Base-by-base conservation (phyloP, 164 flowering plant genomes). In the Piper betle region DNA sequence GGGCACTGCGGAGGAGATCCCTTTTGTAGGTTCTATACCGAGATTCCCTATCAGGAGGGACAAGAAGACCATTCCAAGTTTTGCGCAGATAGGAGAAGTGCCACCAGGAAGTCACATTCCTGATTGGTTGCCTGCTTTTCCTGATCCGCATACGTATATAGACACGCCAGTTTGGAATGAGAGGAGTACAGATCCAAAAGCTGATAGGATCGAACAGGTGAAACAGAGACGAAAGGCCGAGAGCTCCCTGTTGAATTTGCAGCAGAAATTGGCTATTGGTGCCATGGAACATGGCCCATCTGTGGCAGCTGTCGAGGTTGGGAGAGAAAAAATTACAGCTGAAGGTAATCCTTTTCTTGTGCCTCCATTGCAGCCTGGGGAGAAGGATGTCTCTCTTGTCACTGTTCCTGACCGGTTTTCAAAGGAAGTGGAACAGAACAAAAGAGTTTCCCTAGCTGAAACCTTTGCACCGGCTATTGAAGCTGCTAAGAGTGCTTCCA, bases 211-310 rank as follows among this genome's bases (percentile, higher is more conserved):
- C 42, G 89, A 88, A 77, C 95, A 86, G 59, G 86, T 85, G 0
- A 81, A 86, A 68, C 96, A 88, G 74, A 62, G 88, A 62, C 80
- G 96, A 68, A 94, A 85, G 80, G 99, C 91, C 0, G 99, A 91
- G 72, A 76, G 83, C 64, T 87, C 99, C 39, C 77, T 94, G 80
- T 77, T 91, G 80, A 85, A 77, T 74, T 77, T 94, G 77, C 97
- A 85, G 79, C 86, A 88, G 77, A 65, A 91, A 64, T 71, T 94
- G 78, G 60, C 81, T 58, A 75, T 65, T 77, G 83, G 75, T 25
- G 55, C 81, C 0, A 67, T 68, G 19, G 69, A 58, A 55, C 58
- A 72, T 1, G 37, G 69, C 17, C 63, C 74, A 3, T 65, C 39
- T 20, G 68, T 57, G 5, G 63, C 46, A 6, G 64, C 46, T 11